These are phyloP conservation scores for Nitzschia sp. DNA, from an alignment of 108 stramenopile genomes.

Conservation along the genomic window DNA sequence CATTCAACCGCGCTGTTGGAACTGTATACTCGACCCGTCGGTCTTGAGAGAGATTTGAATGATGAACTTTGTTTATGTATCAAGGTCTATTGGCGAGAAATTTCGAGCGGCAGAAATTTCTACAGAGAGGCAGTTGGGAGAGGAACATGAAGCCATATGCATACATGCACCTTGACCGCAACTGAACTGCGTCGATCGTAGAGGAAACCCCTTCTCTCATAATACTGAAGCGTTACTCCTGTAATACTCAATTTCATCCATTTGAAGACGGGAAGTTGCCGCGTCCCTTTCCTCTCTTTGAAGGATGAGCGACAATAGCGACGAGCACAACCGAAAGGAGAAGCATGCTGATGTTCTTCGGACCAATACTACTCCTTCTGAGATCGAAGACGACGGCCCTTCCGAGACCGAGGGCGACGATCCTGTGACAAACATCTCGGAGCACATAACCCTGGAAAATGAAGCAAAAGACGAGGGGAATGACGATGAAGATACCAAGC, in stretches of 20 bases:
- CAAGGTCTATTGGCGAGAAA: not conserved
- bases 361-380: too few relatives aligned
- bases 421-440: not conserved
- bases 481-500: not conserved
- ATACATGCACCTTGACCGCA: not conserved
- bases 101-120: not conserved
- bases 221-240: slow-evolving; percentile 11
- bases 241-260: slow-evolving; percentile 2
- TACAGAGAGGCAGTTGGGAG: not conserved
- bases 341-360: not conserved
- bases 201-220: not conserved
- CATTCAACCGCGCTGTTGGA: not conserved
- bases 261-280: not conserved
- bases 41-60: not conserved
- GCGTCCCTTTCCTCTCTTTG: not conserved
- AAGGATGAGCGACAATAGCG: not conserved
- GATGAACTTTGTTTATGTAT: not conserved
- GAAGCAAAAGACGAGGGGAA: not conserved
- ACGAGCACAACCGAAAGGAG: not conserved
- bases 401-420: too few relatives aligned
- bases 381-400: not conserved
- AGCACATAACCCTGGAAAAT: not conserved
- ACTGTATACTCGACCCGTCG: not conserved
- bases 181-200: not conserved
- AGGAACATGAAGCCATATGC: not conserved